These are phyloP conservation scores for Rheum nobile DNA, from an alignment of 148 eudicot genomes.

Conservation along the genomic window DNA sequence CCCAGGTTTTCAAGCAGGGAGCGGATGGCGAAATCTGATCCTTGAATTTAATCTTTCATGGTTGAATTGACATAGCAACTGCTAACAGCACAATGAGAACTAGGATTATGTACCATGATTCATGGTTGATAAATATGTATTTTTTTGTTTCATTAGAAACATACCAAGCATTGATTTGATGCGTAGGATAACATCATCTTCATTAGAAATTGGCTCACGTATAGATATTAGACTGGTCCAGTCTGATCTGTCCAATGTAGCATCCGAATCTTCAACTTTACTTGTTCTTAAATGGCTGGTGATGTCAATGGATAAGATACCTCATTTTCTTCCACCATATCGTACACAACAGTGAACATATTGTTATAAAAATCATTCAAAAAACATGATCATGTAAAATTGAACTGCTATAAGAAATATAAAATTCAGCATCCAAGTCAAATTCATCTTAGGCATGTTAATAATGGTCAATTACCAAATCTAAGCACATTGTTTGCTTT, in stretches of 20 bases:
- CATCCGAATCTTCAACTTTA: constrained; percentile 28
- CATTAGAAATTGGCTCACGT: constrained; percentile 67
- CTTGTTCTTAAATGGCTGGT: constrained; percentile 21
- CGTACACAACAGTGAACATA: not conserved
- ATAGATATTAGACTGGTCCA: constrained; percentile 81
- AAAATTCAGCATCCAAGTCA: not conserved
- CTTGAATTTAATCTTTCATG: constrained; percentile 48
- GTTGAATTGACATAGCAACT: constrained; percentile 26
- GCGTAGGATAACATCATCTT: constrained; percentile 54
- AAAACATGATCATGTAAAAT: not conserved
- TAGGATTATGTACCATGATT: not conserved
- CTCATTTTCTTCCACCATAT: constrained; percentile 27
- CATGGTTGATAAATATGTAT: constrained; percentile 25
- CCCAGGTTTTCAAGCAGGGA: constrained; percentile 7
- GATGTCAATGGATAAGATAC: constrained; percentile 29
- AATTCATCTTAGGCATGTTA: too few species aligned
- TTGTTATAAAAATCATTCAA: not conserved
- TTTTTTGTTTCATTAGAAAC: constrained; percentile 27
- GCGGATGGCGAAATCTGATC: constrained; percentile 25
- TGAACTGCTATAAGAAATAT: not conserved
- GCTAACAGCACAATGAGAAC: not conserved
- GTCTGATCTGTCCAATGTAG: constrained; percentile 32
- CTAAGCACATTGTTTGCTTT: constrained; percentile 14
- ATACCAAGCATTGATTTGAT: not conserved
- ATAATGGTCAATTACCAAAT: too few species aligned